Percentiles rank a stretch among this genome's conserved stretches.
phyloP scores from a whole-genome alignment of 768 basidiomycete species.

The Mycena kentingensis region DNA sequence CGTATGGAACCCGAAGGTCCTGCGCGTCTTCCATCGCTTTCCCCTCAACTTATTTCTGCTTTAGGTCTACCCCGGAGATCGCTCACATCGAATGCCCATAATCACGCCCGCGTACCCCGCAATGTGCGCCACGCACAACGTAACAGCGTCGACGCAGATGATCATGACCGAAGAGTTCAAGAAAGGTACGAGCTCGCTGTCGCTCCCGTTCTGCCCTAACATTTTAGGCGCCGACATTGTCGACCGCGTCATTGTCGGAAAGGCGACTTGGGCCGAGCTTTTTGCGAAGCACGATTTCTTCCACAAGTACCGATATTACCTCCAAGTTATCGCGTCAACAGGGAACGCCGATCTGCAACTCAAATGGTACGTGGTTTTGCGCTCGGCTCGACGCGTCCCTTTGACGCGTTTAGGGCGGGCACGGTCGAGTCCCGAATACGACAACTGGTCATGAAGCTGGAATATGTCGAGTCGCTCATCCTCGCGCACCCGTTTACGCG shows the following conservation, averaged over 20 bases:
- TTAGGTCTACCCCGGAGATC: constrained; percentile 87
- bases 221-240: constrained; percentile 86
- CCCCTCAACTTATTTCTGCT: constrained; percentile 5
- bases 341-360: constrained; percentile 81
- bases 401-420: constrained; percentile 55
- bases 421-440: constrained; percentile 98
- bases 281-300: constrained; percentile 97
- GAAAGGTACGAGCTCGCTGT: constrained; percentile 55
- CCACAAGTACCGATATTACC: constrained; percentile 93
- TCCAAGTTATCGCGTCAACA: constrained; percentile 93
- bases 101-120: constrained; percentile 99
- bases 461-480: constrained; percentile 89
- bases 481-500: constrained; percentile 95
- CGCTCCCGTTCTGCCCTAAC: background rate
- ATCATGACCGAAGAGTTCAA: constrained; percentile 96
- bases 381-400: background rate
- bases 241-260: constrained; percentile 85
- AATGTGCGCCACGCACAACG: constrained; percentile 99
- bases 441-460: constrained; percentile 96
- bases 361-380: constrained; percentile 73
- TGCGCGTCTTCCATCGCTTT: background rate
- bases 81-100: constrained; percentile 98
- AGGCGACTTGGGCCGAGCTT: constrained; percentile 87
- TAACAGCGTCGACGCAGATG: constrained; percentile 92
- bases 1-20: constrained; percentile 96